A percentile compares a stretch with the other conserved stretches of the same genome.
Evolutionary conservation across 2,329 filamentous ascomycete species (phyloP).

Genomic region (Ceratocystis cubensis): DNA sequence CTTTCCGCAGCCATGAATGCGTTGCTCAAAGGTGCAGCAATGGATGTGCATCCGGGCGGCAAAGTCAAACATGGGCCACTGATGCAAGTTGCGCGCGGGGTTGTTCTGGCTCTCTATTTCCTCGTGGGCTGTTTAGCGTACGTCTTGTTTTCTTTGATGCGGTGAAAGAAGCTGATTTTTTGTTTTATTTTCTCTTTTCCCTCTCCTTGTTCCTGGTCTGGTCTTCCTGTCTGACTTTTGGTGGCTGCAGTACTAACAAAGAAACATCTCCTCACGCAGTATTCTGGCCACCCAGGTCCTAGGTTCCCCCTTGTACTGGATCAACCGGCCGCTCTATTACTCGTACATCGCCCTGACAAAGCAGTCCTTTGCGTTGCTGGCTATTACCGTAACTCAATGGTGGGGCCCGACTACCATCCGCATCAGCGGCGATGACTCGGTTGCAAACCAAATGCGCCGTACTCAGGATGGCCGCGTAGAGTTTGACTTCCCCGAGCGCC

Average conservation of each 20-base stretch:
- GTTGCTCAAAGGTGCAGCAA: slow-evolving; percentile 14
- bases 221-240: too few relatives aligned
- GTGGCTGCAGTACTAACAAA: neutral
- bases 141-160: slow-evolving; percentile 23
- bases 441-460: slow-evolving; percentile 59
- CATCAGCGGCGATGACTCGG: slow-evolving; percentile 71
- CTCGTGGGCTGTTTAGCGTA: slow-evolving; percentile 38
- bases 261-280: slow-evolving; percentile 28
- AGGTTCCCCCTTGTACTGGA: slow-evolving; percentile 60
- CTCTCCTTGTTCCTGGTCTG: neutral
- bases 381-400: slow-evolving; percentile 70
- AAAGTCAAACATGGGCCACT: slow-evolving; percentile 39
- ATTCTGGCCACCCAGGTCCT: slow-evolving; percentile 62
- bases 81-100: slow-evolving; percentile 40
- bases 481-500: slow-evolving; percentile 66
- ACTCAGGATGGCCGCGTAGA: slow-evolving; percentile 60
- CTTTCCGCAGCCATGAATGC: slow-evolving; percentile 11
- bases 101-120: slow-evolving; percentile 44
- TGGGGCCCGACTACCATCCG: slow-evolving; percentile 76
- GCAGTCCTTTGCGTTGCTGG: slow-evolving; percentile 65
- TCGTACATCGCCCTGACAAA: slow-evolving; percentile 81
- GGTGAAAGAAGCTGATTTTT: neutral
- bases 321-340: slow-evolving; percentile 68
- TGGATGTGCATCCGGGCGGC: slow-evolving; percentile 40
- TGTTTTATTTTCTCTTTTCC: neutral